These are phyloP conservation scores for Quercus glauca DNA, from an alignment of 306 rosid species.

Conservation along the genomic window DNA sequence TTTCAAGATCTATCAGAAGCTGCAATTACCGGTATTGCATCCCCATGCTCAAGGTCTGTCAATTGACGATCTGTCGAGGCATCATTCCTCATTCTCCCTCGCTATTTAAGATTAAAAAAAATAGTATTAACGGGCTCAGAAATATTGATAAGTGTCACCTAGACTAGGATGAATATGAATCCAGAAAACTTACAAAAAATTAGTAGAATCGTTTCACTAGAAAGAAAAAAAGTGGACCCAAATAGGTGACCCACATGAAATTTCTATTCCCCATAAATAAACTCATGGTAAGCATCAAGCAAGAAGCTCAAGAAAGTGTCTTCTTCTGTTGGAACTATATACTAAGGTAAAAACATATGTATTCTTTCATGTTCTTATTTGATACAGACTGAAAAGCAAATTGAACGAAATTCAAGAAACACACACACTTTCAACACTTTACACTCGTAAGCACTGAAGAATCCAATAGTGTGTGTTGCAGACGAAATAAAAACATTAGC, in stretches of 20 bases:
- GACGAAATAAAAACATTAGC: background rate
- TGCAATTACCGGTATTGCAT: slow-evolving; percentile 54
- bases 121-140: background rate
- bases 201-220: background rate
- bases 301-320: background rate
- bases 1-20: background rate
- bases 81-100: slow-evolving; percentile 37
- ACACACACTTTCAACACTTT: background rate
- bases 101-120: slow-evolving; percentile 24
- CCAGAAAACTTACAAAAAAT: background rate
- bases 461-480: background rate
- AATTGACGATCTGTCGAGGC: slow-evolving; percentile 25
- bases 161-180: background rate
- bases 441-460: background rate
- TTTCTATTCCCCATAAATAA: background rate
- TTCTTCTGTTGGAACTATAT: background rate
- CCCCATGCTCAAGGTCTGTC: slow-evolving; percentile 64
- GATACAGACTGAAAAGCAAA: background rate
- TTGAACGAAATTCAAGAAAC: background rate
- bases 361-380: background rate
- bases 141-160: background rate
- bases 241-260: background rate
- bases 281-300: background rate
- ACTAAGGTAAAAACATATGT: background rate
- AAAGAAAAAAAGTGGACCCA: background rate